A percentile compares a stretch with the other conserved stretches of the same genome.
Conservation (phyloP, 768 basidiomycete species). For the Sistotremastrum suecicum region DNA sequence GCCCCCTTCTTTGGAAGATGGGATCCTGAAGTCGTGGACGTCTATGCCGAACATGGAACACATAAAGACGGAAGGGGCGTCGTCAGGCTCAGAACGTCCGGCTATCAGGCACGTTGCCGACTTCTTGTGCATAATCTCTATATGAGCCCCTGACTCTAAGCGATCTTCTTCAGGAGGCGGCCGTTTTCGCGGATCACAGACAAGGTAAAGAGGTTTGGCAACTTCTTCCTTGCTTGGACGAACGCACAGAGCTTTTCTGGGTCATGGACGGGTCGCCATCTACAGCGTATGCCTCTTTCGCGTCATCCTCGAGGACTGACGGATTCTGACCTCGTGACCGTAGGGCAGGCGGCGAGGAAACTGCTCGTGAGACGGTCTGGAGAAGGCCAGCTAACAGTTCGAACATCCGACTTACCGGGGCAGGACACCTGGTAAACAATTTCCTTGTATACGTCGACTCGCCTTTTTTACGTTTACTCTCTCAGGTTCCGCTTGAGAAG, state of each 20-base stretch:
- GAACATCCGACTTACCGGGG: conserved; percentile 16
- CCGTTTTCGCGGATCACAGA: conserved; percentile 37
- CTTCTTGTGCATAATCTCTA: neutral
- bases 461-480: neutral
- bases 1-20: conserved; percentile 59
- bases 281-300: neutral
- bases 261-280: conserved; percentile 31
- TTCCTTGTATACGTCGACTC: neutral
- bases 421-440: conserved; percentile 17
- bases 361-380: conserved; percentile 16
- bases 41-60: conserved; percentile 49
- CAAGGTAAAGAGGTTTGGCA: conserved; percentile 24
- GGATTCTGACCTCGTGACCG: neutral
- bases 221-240: conserved; percentile 25
- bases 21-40: conserved; percentile 46
- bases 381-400: conserved; percentile 19
- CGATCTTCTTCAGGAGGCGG: conserved; percentile 29
- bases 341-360: conserved; percentile 5
- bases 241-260: conserved; percentile 38
- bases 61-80: conserved; percentile 22
- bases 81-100: conserved; percentile 50
- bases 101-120: conserved; percentile 25
- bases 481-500: conserved; percentile 15
- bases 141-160: neutral
- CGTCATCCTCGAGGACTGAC: neutral